A percentile compares a stretch with the other conserved stretches of the same genome.
phyloP scores from a whole-genome alignment of 192 early-diverging fungal genomes.

The Coemansia sp. region DNA sequence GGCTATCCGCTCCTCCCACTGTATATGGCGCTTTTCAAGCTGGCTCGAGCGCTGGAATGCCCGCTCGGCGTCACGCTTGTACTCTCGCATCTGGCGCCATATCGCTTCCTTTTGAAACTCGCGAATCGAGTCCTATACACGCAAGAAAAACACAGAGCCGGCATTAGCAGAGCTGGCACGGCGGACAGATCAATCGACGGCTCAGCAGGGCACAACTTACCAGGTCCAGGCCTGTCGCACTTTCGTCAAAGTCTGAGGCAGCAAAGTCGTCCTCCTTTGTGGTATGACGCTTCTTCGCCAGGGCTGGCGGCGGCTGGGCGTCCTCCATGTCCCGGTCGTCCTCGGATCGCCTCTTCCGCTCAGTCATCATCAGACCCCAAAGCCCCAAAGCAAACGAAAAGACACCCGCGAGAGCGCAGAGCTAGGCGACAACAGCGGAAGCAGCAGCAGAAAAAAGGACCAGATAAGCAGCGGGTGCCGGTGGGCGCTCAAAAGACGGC shows the following conservation, averaged over 20 bases:
- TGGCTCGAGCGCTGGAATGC: conserved; percentile 40
- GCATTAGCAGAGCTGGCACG: not conserved
- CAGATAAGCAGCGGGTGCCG: no score
- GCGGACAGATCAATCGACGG: not conserved
- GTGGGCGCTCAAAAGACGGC: no score
- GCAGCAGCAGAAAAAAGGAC: no score
- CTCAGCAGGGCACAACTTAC: conserved; percentile 14
- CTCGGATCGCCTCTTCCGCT: conserved; percentile 47
- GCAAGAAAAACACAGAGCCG: not conserved
- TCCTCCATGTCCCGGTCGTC: conserved; percentile 42
- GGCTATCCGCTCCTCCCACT: conserved; percentile 41
- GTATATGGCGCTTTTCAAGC: conserved; percentile 45
- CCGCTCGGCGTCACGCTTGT: conserved; percentile 52
- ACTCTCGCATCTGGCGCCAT: conserved; percentile 61
- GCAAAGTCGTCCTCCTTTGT: conserved; percentile 36
- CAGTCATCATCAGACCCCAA: conserved; percentile 37
- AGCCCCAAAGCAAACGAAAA: not conserved
- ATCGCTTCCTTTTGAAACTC: conserved; percentile 64
- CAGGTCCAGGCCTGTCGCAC: conserved; percentile 40
- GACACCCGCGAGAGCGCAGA: not conserved
- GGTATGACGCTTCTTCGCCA: conserved; percentile 45
- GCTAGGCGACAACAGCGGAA: no score
- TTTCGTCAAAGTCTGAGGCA: conserved; percentile 39
- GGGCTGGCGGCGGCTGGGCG: conserved; percentile 32
- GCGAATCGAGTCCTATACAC: conserved; percentile 38